Percentiles rank a stretch among this genome's conserved stretches.
Conservation (phyloP, 805 yeast genomes). For the Kurtzmaniella cleridarum region DNA sequence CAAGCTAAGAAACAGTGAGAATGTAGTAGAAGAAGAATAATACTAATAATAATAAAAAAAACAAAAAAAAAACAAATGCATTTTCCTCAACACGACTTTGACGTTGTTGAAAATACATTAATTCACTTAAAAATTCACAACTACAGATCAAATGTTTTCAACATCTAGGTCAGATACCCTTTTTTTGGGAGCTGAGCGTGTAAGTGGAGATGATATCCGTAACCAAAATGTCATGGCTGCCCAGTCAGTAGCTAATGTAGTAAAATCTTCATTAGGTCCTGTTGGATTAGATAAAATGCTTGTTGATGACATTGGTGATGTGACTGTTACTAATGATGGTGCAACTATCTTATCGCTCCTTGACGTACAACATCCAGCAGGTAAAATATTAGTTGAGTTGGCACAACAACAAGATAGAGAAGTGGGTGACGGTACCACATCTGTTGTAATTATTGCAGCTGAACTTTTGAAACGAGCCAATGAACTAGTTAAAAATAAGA, state of each 20-base stretch:
- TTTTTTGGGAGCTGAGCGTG: slow-evolving; percentile 92
- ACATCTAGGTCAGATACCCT: slow-evolving; percentile 87
- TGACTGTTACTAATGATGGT: slow-evolving; percentile 97
- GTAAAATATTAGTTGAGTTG: slow-evolving; percentile 90
- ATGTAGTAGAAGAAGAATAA: no score
- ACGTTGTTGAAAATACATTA: neutral
- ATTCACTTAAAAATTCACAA: neutral
- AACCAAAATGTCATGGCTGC: slow-evolving; percentile 96
- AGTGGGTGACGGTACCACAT: slow-evolving; percentile 97
- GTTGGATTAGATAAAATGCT: slow-evolving; percentile 98
- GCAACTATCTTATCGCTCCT: slow-evolving; percentile 87
- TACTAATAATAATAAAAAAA: no score
- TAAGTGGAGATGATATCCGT: slow-evolving; percentile 94
- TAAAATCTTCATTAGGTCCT: slow-evolving; percentile 93
- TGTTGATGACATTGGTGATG: slow-evolving; percentile 98
- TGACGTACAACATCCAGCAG: slow-evolving; percentile 99
- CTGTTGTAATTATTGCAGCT: slow-evolving; percentile 93
- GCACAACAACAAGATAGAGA: slow-evolving; percentile 99
- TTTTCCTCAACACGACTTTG: neutral
- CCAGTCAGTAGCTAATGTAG: slow-evolving; percentile 75
- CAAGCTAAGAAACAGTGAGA: no score
- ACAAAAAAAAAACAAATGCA: neutral
- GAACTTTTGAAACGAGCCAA: slow-evolving; percentile 90
- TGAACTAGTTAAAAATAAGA: slow-evolving; percentile 85
- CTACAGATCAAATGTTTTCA: slow-evolving; percentile 51